Evolutionary conservation across 257 asterid species (phyloP).

Genomic region (Striga asiatica): DNA sequence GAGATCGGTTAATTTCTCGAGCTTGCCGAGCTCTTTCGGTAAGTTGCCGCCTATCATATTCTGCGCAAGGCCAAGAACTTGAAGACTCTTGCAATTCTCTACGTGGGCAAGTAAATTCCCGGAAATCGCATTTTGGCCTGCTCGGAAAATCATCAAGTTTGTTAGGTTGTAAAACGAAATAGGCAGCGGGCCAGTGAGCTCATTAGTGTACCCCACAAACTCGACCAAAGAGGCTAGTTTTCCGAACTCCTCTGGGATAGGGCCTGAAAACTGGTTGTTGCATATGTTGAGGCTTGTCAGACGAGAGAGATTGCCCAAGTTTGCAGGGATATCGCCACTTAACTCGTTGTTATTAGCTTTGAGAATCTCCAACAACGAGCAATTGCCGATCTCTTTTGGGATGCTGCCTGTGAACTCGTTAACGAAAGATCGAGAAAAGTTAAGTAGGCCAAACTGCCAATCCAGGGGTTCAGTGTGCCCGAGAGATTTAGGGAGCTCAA

Average conservation of each 20-base stretch:
- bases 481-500: constrained; percentile 51
- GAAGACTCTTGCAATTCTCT: constrained; percentile 44
- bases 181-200: constrained; percentile 68
- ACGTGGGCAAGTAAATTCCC: constrained; percentile 67
- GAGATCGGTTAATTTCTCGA: constrained; percentile 38
- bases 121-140: constrained; percentile 70
- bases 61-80: constrained; percentile 74
- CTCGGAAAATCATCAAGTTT: constrained; percentile 48
- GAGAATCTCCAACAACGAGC: constrained; percentile 37
- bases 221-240: constrained; percentile 53
- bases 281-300: constrained; percentile 40
- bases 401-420: constrained; percentile 49
- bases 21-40: constrained; percentile 74
- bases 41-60: constrained; percentile 51
- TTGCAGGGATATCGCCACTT: constrained; percentile 54
- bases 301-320: constrained; percentile 41
- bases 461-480: constrained; percentile 44
- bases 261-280: constrained; percentile 64
- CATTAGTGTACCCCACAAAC: constrained; percentile 76
- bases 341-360: constrained; percentile 48
- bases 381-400: constrained; percentile 64
- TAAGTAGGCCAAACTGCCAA: constrained; percentile 43
- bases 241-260: constrained; percentile 60
- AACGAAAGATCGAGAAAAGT: constrained; percentile 52
- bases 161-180: constrained; percentile 49